These are phyloP conservation scores for Rhizoctonia solani DNA, from an alignment of 1,284 basidiomycete genomes.

Conservation along the genomic window DNA sequence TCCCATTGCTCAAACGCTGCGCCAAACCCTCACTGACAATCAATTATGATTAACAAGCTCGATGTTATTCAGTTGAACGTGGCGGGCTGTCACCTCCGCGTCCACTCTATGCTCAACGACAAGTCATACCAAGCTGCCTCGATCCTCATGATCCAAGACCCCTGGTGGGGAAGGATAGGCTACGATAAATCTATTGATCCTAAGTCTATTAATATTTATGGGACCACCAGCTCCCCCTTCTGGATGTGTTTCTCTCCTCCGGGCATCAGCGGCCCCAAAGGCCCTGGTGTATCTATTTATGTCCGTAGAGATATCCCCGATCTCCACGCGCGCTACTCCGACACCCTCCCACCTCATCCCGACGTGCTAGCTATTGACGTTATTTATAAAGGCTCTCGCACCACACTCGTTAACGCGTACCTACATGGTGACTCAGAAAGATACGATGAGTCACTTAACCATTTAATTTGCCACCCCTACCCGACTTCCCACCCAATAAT, in stretches of 20 bases:
- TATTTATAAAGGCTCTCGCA: too few relatives aligned
- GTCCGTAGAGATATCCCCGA: background rate
- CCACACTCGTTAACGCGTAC: too few relatives aligned
- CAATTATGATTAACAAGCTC: background rate
- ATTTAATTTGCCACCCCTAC: too few relatives aligned
- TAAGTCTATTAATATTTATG: background rate
- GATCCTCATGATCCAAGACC: slow-evolving; percentile 3
- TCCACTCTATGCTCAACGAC: background rate
- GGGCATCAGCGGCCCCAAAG: background rate
- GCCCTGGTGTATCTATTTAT: slow-evolving; percentile 5
- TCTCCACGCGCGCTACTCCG: too few relatives aligned
- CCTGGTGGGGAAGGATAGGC: slow-evolving; percentile 16
- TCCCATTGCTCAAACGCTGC: background rate
- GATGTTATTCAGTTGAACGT: slow-evolving; percentile 5
- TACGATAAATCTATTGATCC: background rate
- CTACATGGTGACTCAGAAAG: too few relatives aligned
- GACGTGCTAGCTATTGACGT: too few relatives aligned
- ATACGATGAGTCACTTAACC: too few relatives aligned
- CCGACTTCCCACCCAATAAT: too few relatives aligned
- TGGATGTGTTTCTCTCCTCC: background rate
- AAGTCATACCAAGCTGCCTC: background rate
- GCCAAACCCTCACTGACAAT: background rate
- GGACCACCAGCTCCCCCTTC: background rate
- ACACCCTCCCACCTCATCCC: too few relatives aligned
- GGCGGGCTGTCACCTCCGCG: background rate